Base-by-base conservation (phyloP, 306 rosid species). In the Vigna hirtella region DNA sequence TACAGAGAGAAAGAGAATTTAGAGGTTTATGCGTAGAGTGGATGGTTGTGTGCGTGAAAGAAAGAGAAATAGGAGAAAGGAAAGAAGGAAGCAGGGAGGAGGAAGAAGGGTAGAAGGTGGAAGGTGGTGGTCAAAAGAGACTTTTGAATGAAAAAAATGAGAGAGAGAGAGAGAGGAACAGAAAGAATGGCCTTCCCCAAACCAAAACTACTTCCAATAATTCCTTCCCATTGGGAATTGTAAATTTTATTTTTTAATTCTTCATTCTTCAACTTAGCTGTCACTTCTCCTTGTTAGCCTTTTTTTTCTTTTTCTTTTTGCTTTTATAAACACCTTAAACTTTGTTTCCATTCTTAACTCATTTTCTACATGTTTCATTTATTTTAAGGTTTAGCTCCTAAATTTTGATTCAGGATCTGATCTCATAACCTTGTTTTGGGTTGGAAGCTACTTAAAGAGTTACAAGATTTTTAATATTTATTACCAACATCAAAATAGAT, bases 31-130 rank as follows among this genome's bases (percentile, higher is more conserved):
- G 47, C n/a, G 50, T 10, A 53, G 72, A 34, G 79, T 17, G 24
- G 59, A 75, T 48, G 72, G 16, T 62, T 40, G 78, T 28, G 3
- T 16, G 6, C 51, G 43, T 22, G n/a, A 34, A 28, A 62, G 63
- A 30, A 62, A 30, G 59, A 73, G 40, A 50, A 22, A 77, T 15
- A 65, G 53, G 69, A 24, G 2, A 62, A 51, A 82, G 88, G 90
- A 89, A 86, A 79, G 77, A 70, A 75, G 24, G 86, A n/a, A 79
- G 97, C 89, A 93, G 84, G 83, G 76, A 68, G 88, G 86, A 86
- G 84, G 98, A 91, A 89, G 91, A 81, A 86, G 91, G 74, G 90
- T 85, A 85, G 97, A 91, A 87, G 91, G 87, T 49, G 45, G 45
- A 12, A 9, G 76, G 73, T 8, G 72, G 66, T 86, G 92, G 98